Conservation (phyloP, 148 eudicot species). For the Heliamphora exappendiculata region DNA sequence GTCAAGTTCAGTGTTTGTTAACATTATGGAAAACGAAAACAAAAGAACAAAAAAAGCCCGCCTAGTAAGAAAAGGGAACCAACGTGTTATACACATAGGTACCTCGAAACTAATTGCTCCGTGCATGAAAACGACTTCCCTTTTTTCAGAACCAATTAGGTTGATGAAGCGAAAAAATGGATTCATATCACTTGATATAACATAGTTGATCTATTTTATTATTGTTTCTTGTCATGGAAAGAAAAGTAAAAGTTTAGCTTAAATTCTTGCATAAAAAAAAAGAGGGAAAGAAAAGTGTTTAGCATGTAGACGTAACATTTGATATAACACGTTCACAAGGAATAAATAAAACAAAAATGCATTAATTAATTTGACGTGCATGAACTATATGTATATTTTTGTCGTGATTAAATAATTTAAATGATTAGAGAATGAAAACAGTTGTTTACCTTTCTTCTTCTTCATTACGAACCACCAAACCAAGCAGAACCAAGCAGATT, state of each 20-base stretch:
- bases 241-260: neutral
- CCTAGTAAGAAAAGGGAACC: neutral
- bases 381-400: neutral
- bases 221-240: neutral
- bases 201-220: neutral
- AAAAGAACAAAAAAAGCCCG: neutral
- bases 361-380: neutral
- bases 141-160: neutral
- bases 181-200: neutral
- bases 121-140: neutral
- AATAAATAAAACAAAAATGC: too few species aligned
- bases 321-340: neutral
- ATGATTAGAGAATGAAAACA: neutral
- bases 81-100: too few species aligned
- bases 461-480: conserved; percentile 19
- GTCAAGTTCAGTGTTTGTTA: neutral
- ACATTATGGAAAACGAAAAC: neutral
- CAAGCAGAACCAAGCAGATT: conserved; percentile 6
- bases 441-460: conserved; percentile 29
- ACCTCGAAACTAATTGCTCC: neutral
- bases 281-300: neutral
- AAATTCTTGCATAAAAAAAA: neutral
- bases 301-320: neutral
- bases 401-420: neutral
- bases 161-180: neutral